A percentile compares a stretch with the other conserved stretches of the same genome.
Evolutionary conservation across 2,329 filamentous ascomycete species (phyloP).

Genomic region (Fusarium buharicum): DNA sequence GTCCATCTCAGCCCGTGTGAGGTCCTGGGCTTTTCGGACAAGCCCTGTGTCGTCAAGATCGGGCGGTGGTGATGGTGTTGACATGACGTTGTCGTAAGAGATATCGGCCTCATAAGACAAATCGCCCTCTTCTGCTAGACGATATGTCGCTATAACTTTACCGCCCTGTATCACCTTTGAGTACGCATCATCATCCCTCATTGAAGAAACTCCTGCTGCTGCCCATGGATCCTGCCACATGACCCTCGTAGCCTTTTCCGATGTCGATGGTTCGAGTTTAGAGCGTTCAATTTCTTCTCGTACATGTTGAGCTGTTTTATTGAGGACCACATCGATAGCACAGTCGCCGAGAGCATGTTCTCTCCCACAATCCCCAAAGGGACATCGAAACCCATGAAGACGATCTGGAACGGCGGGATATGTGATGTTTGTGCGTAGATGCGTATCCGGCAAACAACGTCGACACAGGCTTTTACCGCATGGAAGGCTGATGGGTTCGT

Average conservation of each 20-base stretch:
- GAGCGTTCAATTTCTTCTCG: slow-evolving; percentile 62
- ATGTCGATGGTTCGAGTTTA: slow-evolving; percentile 43
- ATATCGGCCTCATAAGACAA: slow-evolving; percentile 68
- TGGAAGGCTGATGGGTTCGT: slow-evolving; percentile 77
- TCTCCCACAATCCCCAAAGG: slow-evolving; percentile 70
- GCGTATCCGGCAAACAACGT: slow-evolving; percentile 74
- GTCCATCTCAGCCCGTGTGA: slow-evolving; percentile 76
- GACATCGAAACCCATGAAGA: slow-evolving; percentile 77
- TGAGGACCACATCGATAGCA: slow-evolving; percentile 78
- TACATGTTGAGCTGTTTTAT: slow-evolving; percentile 73
- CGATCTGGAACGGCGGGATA: slow-evolving; percentile 78
- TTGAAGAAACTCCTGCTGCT: slow-evolving; percentile 54
- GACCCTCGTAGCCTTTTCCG: slow-evolving; percentile 53
- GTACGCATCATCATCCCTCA: slow-evolving; percentile 50
- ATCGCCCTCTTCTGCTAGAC: slow-evolving; percentile 69
- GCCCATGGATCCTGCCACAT: slow-evolving; percentile 53
- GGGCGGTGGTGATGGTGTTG: slow-evolving; percentile 34
- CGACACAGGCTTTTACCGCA: slow-evolving; percentile 84
- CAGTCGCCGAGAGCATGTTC: slow-evolving; percentile 84
- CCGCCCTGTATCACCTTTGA: slow-evolving; percentile 62
- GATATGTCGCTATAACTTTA: slow-evolving; percentile 72
- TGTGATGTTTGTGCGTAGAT: slow-evolving; percentile 75
- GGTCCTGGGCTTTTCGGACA: slow-evolving; percentile 68
- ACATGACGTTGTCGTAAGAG: slow-evolving; percentile 54
- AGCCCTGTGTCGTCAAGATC: slow-evolving; percentile 46